These are phyloP conservation scores for Hibiscus mutabilis DNA, from an alignment of 345 rosid genomes.

Conservation along the genomic window DNA sequence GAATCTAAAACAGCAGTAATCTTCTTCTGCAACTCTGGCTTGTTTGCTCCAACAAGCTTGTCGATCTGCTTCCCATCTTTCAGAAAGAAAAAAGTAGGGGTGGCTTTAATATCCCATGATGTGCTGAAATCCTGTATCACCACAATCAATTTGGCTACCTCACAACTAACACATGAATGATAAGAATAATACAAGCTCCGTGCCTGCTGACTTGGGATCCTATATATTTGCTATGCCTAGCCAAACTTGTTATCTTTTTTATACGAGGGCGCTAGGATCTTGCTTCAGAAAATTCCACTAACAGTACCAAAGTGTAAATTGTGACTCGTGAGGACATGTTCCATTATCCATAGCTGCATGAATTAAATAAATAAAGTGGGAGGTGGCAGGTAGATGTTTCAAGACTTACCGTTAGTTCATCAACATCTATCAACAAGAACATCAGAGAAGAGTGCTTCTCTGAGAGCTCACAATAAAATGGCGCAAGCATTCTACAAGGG, in stretches of 20 bases:
- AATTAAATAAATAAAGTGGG: neutral
- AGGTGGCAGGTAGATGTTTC: neutral
- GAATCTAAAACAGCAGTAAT: slow-evolving; percentile 42
- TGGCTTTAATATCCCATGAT: slow-evolving; percentile 84
- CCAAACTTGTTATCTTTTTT: neutral
- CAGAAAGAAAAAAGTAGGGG: slow-evolving; percentile 86
- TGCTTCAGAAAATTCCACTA: neutral
- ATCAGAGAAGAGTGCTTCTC: slow-evolving; percentile 59
- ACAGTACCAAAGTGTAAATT: neutral
- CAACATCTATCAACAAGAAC: slow-evolving; percentile 75
- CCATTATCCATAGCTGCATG: neutral
- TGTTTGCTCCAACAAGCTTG: slow-evolving; percentile 88
- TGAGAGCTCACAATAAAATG: slow-evolving; percentile 56
- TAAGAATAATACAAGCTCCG: neutral
- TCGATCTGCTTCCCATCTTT: slow-evolving; percentile 71
- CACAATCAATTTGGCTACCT: neutral
- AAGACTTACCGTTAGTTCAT: slow-evolving; percentile 68
- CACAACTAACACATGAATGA: neutral
- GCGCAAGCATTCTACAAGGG: slow-evolving; percentile 70
- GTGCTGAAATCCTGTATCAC: slow-evolving; percentile 71
- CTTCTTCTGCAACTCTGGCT: slow-evolving; percentile 74
- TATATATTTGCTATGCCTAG: neutral
- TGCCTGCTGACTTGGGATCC: neutral
- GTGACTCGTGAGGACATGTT: too few relatives aligned
- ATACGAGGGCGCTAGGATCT: neutral